A percentile compares a stretch with the other conserved stretches of the same genome.
Conservation (phyloP, 2,329 filamentous ascomycete species). For the Talaromyces pinophilus region DNA sequence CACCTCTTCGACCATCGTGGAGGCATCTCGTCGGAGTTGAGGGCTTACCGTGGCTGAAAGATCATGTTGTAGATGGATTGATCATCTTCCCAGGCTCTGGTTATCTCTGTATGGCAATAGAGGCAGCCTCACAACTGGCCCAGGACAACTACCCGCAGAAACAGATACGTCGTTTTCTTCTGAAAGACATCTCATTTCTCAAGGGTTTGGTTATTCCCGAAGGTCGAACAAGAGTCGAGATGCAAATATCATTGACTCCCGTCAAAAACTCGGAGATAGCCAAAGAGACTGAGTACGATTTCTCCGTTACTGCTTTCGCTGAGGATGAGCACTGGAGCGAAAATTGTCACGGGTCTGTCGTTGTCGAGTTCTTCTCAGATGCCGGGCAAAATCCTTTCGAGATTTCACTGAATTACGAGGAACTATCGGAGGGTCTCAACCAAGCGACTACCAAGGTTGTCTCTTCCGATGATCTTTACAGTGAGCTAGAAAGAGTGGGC, state of each 20-base stretch:
- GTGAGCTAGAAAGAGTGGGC: too few species aligned
- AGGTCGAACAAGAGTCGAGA: neutral
- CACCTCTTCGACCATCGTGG: slow-evolving; percentile 26
- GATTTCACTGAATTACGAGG: neutral
- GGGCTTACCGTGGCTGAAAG: slow-evolving; percentile 38
- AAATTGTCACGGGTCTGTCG: neutral
- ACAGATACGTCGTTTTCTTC: slow-evolving; percentile 6
- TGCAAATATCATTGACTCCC: neutral
- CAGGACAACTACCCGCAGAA: neutral
- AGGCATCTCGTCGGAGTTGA: slow-evolving; percentile 32
- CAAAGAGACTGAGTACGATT: neutral
- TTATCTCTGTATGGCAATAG: slow-evolving; percentile 33
- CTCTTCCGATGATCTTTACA: too few species aligned
- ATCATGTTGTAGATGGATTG: slow-evolving; percentile 37
- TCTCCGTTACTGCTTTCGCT: neutral
- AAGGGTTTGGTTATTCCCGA: neutral
- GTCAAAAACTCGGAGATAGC: neutral
- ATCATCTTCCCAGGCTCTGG: slow-evolving; percentile 36
- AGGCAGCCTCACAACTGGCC: slow-evolving; percentile 25
- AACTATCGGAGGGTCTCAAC: neutral
- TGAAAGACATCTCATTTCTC: slow-evolving; percentile 20
- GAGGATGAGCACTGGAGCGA: neutral
- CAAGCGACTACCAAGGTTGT: too few species aligned
- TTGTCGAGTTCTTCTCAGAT: neutral
- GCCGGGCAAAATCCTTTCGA: neutral